Conservation (phyloP, 495 filamentous ascomycete species). For the Hyaloscypha finlandica region DNA sequence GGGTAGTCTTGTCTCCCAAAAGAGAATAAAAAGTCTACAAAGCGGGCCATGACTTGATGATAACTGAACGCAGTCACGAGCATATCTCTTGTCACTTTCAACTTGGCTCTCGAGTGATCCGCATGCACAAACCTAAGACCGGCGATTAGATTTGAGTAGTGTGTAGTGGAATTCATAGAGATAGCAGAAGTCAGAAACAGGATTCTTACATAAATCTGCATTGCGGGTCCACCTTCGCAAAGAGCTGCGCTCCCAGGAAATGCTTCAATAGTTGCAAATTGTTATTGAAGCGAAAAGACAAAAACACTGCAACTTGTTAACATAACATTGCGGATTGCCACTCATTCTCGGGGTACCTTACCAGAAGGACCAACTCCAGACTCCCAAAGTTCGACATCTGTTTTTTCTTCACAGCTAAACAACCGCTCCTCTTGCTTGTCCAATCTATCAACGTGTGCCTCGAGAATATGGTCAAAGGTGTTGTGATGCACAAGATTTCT, state of each 20-base stretch:
- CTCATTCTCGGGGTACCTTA: slow-evolving; percentile 5
- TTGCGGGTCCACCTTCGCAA: slow-evolving; percentile 19
- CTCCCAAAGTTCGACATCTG: slow-evolving; percentile 29
- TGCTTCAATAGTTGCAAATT: slow-evolving; percentile 8
- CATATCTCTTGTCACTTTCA: slow-evolving; percentile 39
- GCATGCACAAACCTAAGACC: slow-evolving; percentile 38
- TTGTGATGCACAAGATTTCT: slow-evolving; percentile 23
- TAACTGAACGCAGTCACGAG: slow-evolving; percentile 40
- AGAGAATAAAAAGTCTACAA: slow-evolving; percentile 45
- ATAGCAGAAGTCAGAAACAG: not conserved
- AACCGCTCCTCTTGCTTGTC: slow-evolving; percentile 19
- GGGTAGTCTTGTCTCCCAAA: slow-evolving; percentile 45
- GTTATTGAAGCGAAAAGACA: not conserved
- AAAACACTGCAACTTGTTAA: too few relatives aligned
- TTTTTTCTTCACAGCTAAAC: slow-evolving; percentile 17
- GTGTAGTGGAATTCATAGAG: not conserved
- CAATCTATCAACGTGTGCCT: slow-evolving; percentile 18
- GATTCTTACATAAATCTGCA: slow-evolving; percentile 31
- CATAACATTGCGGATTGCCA: too few relatives aligned
- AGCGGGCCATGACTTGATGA: slow-evolving; percentile 46
- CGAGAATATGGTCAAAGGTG: slow-evolving; percentile 17
- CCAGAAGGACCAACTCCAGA: slow-evolving; percentile 4
- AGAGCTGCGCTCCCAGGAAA: slow-evolving; percentile 12
- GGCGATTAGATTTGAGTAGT: not conserved
- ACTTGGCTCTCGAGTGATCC: slow-evolving; percentile 32